Percentiles rank a stretch among this genome's conserved stretches.
Conservation (phyloP, 1,284 basidiomycete genomes). For the Erythrobasidium hasegawianum region DNA sequence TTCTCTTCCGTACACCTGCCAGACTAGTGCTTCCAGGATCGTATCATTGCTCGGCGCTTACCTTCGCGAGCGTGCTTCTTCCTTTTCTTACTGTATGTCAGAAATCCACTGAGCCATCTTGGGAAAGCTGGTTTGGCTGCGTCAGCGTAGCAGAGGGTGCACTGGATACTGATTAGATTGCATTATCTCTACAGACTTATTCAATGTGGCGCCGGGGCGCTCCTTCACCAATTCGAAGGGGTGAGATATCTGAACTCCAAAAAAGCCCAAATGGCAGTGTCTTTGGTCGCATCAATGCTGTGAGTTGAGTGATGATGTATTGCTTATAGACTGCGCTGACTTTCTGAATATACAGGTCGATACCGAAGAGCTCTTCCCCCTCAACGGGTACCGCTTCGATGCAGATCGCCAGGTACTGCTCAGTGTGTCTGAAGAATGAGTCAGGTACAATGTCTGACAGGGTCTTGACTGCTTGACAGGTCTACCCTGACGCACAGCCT, state of each 20-base stretch:
- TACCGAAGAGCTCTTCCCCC: constrained; percentile 14
- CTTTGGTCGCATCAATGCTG: background rate
- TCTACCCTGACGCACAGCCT: constrained; percentile 5
- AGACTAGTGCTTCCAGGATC: too few species aligned
- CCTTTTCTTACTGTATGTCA: too few species aligned
- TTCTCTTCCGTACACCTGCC: too few species aligned
- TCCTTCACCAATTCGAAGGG: constrained; percentile 14
- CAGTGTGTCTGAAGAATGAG: background rate
- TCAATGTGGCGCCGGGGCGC: constrained; percentile 6
- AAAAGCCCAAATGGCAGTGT: constrained; percentile 5
- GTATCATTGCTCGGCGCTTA: too few species aligned
- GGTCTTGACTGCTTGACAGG: background rate
- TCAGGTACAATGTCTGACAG: background rate
- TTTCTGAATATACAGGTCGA: background rate
- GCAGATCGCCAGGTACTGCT: constrained; percentile 8
- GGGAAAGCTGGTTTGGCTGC: too few species aligned
- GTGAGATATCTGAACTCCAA: constrained; percentile 7
- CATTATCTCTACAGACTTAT: background rate
- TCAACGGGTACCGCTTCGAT: constrained; percentile 4
- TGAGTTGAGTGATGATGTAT: background rate
- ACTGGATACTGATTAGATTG: too few species aligned
- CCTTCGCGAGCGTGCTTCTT: too few species aligned
- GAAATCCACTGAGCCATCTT: too few species aligned
- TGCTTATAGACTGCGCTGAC: background rate
- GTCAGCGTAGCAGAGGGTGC: too few species aligned